Conservation (phyloP, 2,329 filamentous ascomycete genomes). For the Aspergillus oerlinghausenensis region DNA sequence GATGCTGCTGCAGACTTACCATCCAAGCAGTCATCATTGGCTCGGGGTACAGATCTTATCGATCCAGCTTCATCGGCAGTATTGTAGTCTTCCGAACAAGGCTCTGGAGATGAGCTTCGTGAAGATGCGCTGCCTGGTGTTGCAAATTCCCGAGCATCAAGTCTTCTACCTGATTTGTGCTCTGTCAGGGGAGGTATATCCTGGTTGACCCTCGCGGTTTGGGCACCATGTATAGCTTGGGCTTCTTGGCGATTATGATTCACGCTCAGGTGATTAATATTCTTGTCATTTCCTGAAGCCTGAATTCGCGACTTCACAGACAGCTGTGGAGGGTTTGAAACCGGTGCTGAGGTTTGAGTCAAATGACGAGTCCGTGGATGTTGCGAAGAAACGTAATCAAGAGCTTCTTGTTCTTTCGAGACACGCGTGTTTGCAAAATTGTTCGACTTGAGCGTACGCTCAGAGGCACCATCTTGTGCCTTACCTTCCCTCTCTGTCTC, state of each 20-base stretch:
- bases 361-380: neutral
- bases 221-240: neutral
- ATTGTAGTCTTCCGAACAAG: constrained; percentile 27
- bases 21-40: constrained; percentile 2
- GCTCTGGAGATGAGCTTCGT: constrained; percentile 12
- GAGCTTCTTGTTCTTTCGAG: neutral
- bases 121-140: constrained; percentile 13
- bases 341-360: neutral
- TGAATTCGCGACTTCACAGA: neutral
- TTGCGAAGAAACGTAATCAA: neutral
- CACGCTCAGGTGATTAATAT: neutral
- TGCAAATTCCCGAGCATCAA: neutral
- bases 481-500: neutral
- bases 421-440: neutral
- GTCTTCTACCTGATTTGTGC: neutral
- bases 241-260: neutral
- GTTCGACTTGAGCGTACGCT: neutral
- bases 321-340: neutral
- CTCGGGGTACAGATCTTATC: constrained; percentile 9
- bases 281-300: neutral
- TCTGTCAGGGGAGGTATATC: neutral
- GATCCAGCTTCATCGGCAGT: constrained; percentile 27
- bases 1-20: neutral
- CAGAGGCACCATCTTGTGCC: neutral
- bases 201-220: neutral